phyloP scores from a whole-genome alignment of 2,329 filamentous ascomycete genomes.

The Aspergillaceae sp. region DNA sequence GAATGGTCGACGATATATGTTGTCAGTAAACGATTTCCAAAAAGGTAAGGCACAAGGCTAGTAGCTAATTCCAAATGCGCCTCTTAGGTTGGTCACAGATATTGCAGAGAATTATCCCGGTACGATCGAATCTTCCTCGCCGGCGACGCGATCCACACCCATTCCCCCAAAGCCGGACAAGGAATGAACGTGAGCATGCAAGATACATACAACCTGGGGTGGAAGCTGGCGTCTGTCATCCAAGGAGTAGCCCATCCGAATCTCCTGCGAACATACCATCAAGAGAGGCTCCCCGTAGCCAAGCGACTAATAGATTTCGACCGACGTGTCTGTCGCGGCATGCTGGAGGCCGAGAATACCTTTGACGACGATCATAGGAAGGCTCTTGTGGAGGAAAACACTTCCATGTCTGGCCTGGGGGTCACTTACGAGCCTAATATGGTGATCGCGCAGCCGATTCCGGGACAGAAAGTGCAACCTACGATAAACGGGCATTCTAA shows the following conservation, averaged over 20 bases:
- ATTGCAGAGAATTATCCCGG: no score
- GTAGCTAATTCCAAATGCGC: no score
- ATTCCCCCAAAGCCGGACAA: slow-evolving; percentile 60
- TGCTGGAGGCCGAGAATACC: not conserved
- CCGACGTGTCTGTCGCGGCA: no score
- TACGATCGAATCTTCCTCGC: slow-evolving; percentile 35
- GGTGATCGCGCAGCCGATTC: no score
- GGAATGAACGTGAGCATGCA: slow-evolving; percentile 43
- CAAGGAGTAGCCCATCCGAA: slow-evolving; percentile 12
- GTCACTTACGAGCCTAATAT: not conserved
- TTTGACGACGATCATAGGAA: not conserved
- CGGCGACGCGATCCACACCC: slow-evolving; percentile 34
- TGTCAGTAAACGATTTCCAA: no score
- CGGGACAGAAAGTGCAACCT: no score
- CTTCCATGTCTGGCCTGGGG: not conserved
- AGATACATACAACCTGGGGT: slow-evolving; percentile 50
- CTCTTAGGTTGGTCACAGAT: no score
- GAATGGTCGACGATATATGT: no score
- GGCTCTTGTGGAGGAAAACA: not conserved
- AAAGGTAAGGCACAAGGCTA: no score
- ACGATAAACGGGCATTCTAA: no score
- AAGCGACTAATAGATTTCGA: slow-evolving; percentile 25
- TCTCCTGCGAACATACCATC: slow-evolving; percentile 21
- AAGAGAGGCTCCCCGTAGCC: slow-evolving; percentile 22
- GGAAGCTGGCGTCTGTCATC: slow-evolving; percentile 42